Percentiles rank a stretch among this genome's conserved stretches.
Evolutionary conservation across 352 stramenopile genomes (phyloP).

Genomic region (Aphanomyces astaci): DNA sequence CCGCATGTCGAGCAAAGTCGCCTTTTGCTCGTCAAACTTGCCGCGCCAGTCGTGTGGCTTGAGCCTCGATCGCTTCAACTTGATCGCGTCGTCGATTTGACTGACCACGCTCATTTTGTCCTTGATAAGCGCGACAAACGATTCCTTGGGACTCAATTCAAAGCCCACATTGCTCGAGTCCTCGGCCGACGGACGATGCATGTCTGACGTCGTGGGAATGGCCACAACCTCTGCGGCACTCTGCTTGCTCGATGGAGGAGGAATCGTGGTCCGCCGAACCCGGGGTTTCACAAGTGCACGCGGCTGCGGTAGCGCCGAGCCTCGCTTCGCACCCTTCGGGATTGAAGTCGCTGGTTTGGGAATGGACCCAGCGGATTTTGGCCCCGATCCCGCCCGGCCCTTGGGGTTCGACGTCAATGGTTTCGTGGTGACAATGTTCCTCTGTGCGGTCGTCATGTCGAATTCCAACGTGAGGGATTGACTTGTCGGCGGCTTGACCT

Average conservation of each 20-base stretch:
- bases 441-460: neutral
- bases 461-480: neutral
- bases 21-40: constrained; percentile 6
- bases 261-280: constrained; percentile 1
- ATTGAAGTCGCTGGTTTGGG: neutral
- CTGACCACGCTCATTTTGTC: neutral
- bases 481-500: neutral
- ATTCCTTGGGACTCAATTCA: neutral
- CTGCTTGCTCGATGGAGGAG: neutral
- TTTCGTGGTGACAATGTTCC: neutral
- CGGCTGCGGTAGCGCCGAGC: neutral
- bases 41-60: constrained; percentile 9
- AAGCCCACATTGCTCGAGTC: neutral
- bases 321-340: neutral
- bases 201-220: neutral
- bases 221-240: neutral
- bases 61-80: neutral
- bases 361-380: neutral
- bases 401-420: neutral
- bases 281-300: constrained; percentile 3
- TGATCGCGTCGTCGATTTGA: constrained; percentile 15
- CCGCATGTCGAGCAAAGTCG: neutral
- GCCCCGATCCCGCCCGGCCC: neutral
- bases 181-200: neutral
- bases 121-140: constrained; percentile 2